Evolutionary conservation across 176 grass and related monocot genomes (phyloP).

Genomic region (Cenchrus purpureus): DNA sequence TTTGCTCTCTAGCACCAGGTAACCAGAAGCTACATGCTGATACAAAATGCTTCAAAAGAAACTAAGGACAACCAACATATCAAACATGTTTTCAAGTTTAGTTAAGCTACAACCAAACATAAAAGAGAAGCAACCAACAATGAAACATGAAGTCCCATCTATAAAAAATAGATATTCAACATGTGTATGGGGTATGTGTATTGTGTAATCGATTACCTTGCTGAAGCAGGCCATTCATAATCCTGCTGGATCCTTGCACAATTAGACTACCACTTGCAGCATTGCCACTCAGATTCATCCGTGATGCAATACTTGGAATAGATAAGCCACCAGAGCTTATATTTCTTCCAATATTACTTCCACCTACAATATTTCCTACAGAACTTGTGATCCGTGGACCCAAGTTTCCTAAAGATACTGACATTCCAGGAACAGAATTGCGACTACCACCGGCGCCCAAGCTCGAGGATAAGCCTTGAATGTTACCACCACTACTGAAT

Average conservation of each 20-base stretch:
- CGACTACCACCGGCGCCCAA: slow-evolving; percentile 66
- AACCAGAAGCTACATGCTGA: slow-evolving; percentile 21
- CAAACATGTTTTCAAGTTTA: slow-evolving; percentile 13
- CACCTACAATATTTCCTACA: slow-evolving; percentile 78
- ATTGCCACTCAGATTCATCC: slow-evolving; percentile 74
- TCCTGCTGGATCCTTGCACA: slow-evolving; percentile 82
- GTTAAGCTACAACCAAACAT: neutral
- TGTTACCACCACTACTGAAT: slow-evolving; percentile 79
- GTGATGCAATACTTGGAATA: slow-evolving; percentile 67
- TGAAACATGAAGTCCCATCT: neutral
- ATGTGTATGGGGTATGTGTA: neutral
- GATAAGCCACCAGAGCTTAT: slow-evolving; percentile 77
- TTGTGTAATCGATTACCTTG: slow-evolving; percentile 64
- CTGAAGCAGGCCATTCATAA: slow-evolving; percentile 82
- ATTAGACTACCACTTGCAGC: slow-evolving; percentile 65
- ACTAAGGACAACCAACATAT: neutral
- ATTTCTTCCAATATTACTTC: slow-evolving; percentile 87
- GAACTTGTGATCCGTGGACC: slow-evolving; percentile 73
- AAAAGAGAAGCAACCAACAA: neutral
- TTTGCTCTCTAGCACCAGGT: neutral
- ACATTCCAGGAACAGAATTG: slow-evolving; percentile 82
- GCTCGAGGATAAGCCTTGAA: slow-evolving; percentile 84
- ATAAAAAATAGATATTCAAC: slow-evolving; percentile 20
- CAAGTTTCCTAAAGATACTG: slow-evolving; percentile 75
- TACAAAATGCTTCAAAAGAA: neutral